Evolutionary conservation across 164 flowering plant genomes (phyloP).

Genomic region (Vitis rupestris): DNA sequence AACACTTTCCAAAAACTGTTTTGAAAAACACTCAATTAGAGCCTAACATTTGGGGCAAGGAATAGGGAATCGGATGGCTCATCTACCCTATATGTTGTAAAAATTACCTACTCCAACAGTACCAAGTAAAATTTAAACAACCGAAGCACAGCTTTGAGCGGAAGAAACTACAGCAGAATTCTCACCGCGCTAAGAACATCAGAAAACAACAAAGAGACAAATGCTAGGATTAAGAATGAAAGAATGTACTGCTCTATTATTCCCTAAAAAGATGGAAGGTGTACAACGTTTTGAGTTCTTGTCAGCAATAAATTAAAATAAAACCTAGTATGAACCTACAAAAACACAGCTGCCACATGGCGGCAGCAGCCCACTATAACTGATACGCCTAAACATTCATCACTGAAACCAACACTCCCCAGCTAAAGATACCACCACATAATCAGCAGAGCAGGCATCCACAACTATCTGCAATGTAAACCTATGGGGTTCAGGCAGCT

Average conservation of each 20-base stretch:
- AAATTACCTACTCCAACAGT: too few species aligned
- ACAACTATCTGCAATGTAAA: constrained; percentile 18
- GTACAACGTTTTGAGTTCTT: constrained; percentile 14
- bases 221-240: constrained; percentile 19
- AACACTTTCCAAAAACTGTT: too few species aligned
- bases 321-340: constrained; percentile 23
- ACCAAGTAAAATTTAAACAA: too few species aligned
- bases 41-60: too few species aligned
- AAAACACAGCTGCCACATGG: constrained; percentile 27
- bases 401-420: constrained; percentile 1
- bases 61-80: too few species aligned
- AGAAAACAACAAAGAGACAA: background rate
- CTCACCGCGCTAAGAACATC: too few species aligned
- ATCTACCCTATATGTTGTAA: too few species aligned
- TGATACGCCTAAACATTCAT: constrained; percentile 10
- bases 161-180: too few species aligned
- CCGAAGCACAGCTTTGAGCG: too few species aligned
- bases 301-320: constrained; percentile 4
- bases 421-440: constrained; percentile 1
- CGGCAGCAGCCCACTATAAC: constrained; percentile 15
- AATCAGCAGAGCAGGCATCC: constrained; percentile 40
- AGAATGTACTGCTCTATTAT: constrained; percentile 56
- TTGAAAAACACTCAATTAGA: too few species aligned
- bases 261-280: constrained; percentile 15
- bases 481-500: constrained; percentile 20